A percentile compares a stretch with the other conserved stretches of the same genome.
Evolutionary conservation across 805 yeast species (phyloP).

Genomic region (Lipomyces lipofer): DNA sequence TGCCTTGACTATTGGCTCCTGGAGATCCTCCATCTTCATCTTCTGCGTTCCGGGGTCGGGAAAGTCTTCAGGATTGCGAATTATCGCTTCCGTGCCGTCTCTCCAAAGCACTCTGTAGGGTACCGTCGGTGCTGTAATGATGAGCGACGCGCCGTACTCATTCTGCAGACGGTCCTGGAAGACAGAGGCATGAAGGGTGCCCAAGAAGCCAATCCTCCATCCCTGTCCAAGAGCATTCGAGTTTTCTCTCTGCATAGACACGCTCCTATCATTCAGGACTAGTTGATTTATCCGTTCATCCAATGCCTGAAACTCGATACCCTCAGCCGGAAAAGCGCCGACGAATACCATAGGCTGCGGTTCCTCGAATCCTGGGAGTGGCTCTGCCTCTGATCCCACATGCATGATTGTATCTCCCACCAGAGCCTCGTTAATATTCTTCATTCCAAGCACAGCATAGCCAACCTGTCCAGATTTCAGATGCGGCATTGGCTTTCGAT

Average conservation of each 20-base stretch:
- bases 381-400: conserved; percentile 54
- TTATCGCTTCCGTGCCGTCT: conserved; percentile 62
- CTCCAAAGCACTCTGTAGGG: conserved; percentile 77
- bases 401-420: conserved; percentile 88
- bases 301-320: conserved; percentile 80
- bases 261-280: conserved; percentile 89
- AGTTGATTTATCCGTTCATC: conserved; percentile 88
- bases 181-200: conserved; percentile 92
- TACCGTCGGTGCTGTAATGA: conserved; percentile 93
- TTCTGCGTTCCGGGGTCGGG: conserved; percentile 56
- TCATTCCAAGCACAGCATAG: conserved; percentile 93
- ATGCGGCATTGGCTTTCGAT: conserved; percentile 61
- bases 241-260: conserved; percentile 82
- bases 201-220: conserved; percentile 94
- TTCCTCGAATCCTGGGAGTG: conserved; percentile 93
- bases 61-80: conserved; percentile 91
- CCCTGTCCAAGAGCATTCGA: conserved; percentile 96
- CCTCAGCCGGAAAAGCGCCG: conserved; percentile 97
- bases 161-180: conserved; percentile 88
- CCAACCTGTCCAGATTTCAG: conserved; percentile 92
- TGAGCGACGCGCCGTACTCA: conserved; percentile 90
- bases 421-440: conserved; percentile 77
- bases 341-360: conserved; percentile 98
- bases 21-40: conserved; percentile 51
- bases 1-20: conserved; percentile 90